phyloP scores from a whole-genome alignment of 129 eudicot species.

The Oenanthe sinensis region DNA sequence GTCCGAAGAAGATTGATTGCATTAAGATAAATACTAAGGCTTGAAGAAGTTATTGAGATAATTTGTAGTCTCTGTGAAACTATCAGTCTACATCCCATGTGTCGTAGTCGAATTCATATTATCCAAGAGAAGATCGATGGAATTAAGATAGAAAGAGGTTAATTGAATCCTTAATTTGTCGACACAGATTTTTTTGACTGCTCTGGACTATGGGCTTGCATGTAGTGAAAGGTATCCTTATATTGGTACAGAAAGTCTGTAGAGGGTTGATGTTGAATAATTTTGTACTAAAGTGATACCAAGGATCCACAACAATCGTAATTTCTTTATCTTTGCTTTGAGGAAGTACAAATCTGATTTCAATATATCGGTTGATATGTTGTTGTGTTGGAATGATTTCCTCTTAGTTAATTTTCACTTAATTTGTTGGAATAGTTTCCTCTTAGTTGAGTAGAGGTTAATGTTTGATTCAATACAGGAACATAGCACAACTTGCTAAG shows the following conservation, averaged over 20 bases:
- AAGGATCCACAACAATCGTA: not conserved
- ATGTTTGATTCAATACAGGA: constrained; percentile 35
- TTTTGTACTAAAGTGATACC: not conserved
- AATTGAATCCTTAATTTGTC: not conserved
- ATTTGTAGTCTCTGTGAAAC: not conserved
- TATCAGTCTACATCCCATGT: not conserved
- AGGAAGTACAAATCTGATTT: not conserved
- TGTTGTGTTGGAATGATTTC: not conserved
- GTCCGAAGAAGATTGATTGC: too few species aligned
- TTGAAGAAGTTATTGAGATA: not conserved
- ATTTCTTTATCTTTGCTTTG: not conserved
- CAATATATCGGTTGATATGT: not conserved
- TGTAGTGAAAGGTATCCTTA: not conserved
- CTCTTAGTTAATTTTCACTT: not conserved
- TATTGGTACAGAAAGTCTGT: not conserved
- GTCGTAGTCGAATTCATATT: not conserved
- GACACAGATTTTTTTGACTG: not conserved
- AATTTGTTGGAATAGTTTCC: not conserved
- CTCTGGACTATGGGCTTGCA: not conserved
- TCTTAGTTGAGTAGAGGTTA: not conserved
- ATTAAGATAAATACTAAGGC: too few species aligned
- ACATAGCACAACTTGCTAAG: constrained; percentile 62
- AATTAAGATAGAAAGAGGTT: not conserved
- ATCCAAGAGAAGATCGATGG: not conserved
- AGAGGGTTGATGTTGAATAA: not conserved